Evolutionary conservation across 306 rosid genomes (phyloP), one percentile per base, ranked within the genome.

Genomic region (Acmispon strigosus): DNA sequence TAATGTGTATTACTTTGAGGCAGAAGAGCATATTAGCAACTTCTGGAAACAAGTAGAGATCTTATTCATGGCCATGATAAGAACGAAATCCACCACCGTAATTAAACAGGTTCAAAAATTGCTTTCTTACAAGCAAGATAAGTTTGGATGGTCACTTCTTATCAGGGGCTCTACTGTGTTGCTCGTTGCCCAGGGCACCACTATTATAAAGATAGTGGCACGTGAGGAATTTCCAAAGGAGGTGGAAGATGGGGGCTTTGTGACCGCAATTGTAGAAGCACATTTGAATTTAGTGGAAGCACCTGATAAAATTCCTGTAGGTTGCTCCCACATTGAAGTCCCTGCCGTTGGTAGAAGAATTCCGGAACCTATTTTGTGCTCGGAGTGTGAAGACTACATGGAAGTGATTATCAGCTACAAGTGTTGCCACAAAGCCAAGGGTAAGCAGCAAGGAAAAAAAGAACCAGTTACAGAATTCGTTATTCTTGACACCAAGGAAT

Each of bases 91-190:
- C 2, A 75, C 73, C 58, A 0, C 49, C 0, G 69, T 76, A 12
- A 80, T 84, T 0, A 69, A 82, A 49, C 86, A 89, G 36, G 76
- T 89, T 15, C 82, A 86, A 10, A 80, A 83, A 36, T 19, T 88
- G 66, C 74, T 86, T 13, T 82, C 90, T 0, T 84, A 82, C 80
- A 84, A 88, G 73, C 82, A 80, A 18, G 94, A 86, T 22, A 90
- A 86, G 27, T 65, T 37, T 2, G 90, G 90, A 12, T 88, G 90
- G 89, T 82, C 66, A 3, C 69, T 88, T 24, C 64, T 88, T 0
- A 72, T 50, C 69, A 84, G 79, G 6, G 92, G 90, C 0, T 69
- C 85, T 0, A 66, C 70, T 0, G 86, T 83, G 44, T 62, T 80
- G 52, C 9, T 60, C 1, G 57, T 61, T 10, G 87, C 90, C 0